Evolutionary conservation across 441 rosid genomes (phyloP).

Genomic region (Biscutella laevigata): DNA sequence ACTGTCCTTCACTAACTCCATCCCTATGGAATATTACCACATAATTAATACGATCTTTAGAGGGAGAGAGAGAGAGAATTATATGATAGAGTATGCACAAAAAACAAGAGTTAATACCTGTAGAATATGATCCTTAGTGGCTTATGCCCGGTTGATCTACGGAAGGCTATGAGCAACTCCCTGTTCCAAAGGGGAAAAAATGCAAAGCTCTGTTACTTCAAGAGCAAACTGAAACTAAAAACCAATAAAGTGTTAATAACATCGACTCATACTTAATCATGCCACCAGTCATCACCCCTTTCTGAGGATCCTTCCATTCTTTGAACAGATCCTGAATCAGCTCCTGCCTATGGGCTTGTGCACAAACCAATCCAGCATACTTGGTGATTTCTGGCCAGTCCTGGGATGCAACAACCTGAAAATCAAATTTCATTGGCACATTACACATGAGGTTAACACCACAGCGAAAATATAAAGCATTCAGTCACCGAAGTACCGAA

Average conservation of each 20-base stretch:
- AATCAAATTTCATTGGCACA: neutral
- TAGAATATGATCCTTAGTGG: slow-evolving; percentile 86
- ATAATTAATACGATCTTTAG: neutral
- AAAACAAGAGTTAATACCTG: slow-evolving; percentile 32
- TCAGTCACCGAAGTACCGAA: neutral
- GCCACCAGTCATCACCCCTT: slow-evolving; percentile 78
- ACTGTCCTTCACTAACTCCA: slow-evolving; percentile 95
- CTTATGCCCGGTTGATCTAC: slow-evolving; percentile 83
- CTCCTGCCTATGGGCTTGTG: slow-evolving; percentile 94
- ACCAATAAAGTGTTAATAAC: neutral
- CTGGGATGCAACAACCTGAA: slow-evolving; percentile 96
- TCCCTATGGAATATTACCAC: slow-evolving; percentile 39
- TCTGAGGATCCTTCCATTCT: slow-evolving; percentile 77
- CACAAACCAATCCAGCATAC: slow-evolving; percentile 86
- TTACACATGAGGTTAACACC: neutral
- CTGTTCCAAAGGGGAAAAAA: slow-evolving; percentile 29
- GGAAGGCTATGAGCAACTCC: slow-evolving; percentile 81
- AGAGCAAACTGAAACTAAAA: neutral
- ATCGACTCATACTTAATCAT: slow-evolving; percentile 71
- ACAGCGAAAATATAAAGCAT: neutral
- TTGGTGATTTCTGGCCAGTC: slow-evolving; percentile 96
- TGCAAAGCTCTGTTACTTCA: neutral
- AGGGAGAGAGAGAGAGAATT: neutral
- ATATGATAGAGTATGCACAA: neutral
- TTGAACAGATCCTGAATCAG: slow-evolving; percentile 83